Evolutionary conservation across 2,329 filamentous ascomycete genomes (phyloP), one percentile per base, ranked within the genome.

Genomic region (Hysterium pulicare): DNA sequence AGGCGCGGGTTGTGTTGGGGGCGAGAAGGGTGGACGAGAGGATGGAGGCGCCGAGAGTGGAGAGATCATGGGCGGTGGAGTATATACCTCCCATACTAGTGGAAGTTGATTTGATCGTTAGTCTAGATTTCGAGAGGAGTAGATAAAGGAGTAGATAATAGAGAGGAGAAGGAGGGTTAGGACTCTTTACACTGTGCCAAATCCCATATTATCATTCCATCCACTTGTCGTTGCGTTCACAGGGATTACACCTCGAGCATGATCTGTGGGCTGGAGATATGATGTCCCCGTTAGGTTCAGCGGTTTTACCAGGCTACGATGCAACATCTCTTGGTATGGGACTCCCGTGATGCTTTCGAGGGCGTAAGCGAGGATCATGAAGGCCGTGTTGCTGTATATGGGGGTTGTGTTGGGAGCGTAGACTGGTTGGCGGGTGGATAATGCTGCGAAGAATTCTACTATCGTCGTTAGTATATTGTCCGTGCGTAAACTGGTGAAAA

Each of bases 321-420:
- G 53, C 9, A 71, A 61, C 3, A 74, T 58, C 2, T 73, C 58
- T 1, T 59, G 55, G 15, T 71, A 69, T 0, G 67, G 49, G 35
- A 64, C 66, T 3, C 69, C 68, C 0, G 70, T 72, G 0, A 72
- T 63, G 5, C 64, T 65, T 45, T 76, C 71, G 1, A 79, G 58
- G 0, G 71, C 71, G 1, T 71, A 57, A 2, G 71, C 72, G 1
- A 78, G 64, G 2, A 76, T 44, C 1, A 68, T 57, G 16, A 73
- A 72, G 1, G 65, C 74, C 3, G 70, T 58, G 48, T 79, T 77
- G 21, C 74, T 73, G 53, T 80, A 80, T 2, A 67, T 60, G 0
- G 76, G 73, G 2, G 62, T 70, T 0, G 67, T 64, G 48, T 71
- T 74, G 0, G 75, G 68, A 0, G 59, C 52, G 38, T 71, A 75